phyloP scores from a whole-genome alignment of 169 alveolate genomes.

The Ophryocystis elektroscirrha region DNA sequence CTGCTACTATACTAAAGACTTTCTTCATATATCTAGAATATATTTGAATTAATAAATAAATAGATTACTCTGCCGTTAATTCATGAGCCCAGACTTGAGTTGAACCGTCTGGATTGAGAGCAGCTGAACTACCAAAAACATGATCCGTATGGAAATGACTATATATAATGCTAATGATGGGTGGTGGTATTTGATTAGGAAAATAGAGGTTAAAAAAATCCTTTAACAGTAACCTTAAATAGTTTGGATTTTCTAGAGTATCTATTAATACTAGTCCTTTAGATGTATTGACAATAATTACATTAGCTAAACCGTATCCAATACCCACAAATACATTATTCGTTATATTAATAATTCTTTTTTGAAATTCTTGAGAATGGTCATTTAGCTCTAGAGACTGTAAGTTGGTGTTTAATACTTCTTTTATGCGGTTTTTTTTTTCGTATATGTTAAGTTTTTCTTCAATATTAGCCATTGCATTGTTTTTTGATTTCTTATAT shows the following conservation, averaged over 20 bases:
- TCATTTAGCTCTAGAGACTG: slow-evolving; percentile 1
- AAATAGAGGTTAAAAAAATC: slow-evolving; percentile 1
- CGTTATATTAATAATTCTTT: slow-evolving; percentile 2
- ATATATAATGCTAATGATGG: slow-evolving; percentile 8
- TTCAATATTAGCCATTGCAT: too few species aligned
- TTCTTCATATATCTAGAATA: neutral
- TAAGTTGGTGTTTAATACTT: too few species aligned
- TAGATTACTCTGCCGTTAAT: too few species aligned
- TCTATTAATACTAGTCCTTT: slow-evolving; percentile 8
- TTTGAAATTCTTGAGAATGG: slow-evolving; percentile 4
- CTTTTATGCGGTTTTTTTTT: too few species aligned
- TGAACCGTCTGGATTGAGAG: neutral
- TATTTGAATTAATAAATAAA: neutral
- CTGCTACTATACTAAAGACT: slow-evolving; percentile 1
- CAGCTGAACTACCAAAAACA: slow-evolving; percentile 6
- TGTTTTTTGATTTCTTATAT: too few species aligned
- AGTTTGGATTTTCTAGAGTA: slow-evolving; percentile 2
- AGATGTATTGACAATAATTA: slow-evolving; percentile 1
- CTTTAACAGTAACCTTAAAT: neutral
- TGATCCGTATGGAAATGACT: slow-evolving; percentile 18
- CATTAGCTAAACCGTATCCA: slow-evolving; percentile 11
- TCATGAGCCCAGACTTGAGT: neutral
- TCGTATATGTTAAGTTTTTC: too few species aligned
- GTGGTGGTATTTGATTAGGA: neutral
- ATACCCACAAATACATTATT: slow-evolving; percentile 1